A percentile compares a stretch with the other conserved stretches of the same genome.
Evolutionary conservation across 2,329 filamentous ascomycete species (phyloP).

Genomic region (Verticillium alfalfae): DNA sequence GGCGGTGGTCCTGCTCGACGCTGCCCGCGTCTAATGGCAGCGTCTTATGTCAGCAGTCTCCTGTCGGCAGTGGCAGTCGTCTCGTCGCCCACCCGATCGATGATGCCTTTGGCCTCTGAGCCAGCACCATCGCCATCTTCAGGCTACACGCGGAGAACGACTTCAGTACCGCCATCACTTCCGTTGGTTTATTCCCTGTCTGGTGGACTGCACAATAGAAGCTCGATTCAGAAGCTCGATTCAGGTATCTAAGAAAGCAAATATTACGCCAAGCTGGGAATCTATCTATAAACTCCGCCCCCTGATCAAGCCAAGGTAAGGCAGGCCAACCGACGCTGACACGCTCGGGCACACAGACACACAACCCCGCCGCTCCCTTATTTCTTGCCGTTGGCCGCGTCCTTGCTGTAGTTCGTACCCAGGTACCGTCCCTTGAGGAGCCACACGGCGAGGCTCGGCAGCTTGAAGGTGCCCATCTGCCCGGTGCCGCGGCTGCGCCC

Average conservation of each 20-base stretch:
- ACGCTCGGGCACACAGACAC: neutral
- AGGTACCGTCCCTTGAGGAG: conserved; percentile 26
- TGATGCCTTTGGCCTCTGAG: neutral
- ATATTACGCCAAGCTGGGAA: neutral
- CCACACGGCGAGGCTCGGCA: conserved; percentile 23
- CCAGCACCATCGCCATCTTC: neutral
- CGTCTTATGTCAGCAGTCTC: neutral
- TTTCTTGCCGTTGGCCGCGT: conserved; percentile 5
- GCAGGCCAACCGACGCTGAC: no score
- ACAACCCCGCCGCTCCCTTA: neutral
- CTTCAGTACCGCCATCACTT: no score
- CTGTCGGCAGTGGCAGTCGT: no score
- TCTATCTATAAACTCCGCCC: neutral
- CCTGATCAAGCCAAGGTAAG: neutral
- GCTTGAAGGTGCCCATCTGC: conserved; percentile 25
- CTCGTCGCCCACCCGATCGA: neutral
- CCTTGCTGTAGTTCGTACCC: conserved; percentile 10
- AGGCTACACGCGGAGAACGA: neutral
- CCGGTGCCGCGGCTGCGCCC: conserved; percentile 29
- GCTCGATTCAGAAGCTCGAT: no score
- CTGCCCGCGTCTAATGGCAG: neutral
- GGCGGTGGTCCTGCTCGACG: neutral
- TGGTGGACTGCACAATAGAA: no score
- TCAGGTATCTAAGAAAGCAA: neutral
- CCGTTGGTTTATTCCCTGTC: no score